Evolutionary conservation across 768 basidiomycete genomes (phyloP).

Genomic region (Leccinellum luteum): DNA sequence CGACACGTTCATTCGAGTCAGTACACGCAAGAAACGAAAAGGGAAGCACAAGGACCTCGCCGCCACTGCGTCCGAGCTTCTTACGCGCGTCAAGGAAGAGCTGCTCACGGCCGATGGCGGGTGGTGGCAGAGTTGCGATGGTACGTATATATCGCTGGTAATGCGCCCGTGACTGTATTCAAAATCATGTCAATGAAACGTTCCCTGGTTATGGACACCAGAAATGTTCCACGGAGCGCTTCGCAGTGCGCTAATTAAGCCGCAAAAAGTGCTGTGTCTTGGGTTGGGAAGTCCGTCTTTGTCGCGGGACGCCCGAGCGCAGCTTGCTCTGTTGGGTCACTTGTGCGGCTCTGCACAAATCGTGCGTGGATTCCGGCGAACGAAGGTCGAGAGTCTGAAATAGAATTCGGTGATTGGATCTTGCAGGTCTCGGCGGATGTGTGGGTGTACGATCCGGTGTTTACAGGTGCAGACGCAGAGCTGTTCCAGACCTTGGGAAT

Average conservation of each 20-base stretch:
- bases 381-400: no score
- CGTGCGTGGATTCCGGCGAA: no score
- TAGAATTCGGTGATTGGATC: background rate
- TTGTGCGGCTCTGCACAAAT: slow-evolving; percentile 53
- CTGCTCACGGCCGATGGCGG: slow-evolving; percentile 44
- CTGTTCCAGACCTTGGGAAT: slow-evolving; percentile 44
- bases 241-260: slow-evolving; percentile 17
- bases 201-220: slow-evolving; percentile 20
- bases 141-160: slow-evolving; percentile 40
- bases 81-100: slow-evolving; percentile 46
- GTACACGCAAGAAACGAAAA: slow-evolving; percentile 50
- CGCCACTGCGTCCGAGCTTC: slow-evolving; percentile 34
- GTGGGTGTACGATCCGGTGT: slow-evolving; percentile 71
- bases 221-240: slow-evolving; percentile 38
- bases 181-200: background rate
- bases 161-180: slow-evolving; percentile 3
- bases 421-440: slow-evolving; percentile 47
- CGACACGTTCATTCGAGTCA: slow-evolving; percentile 50
- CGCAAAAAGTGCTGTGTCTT: slow-evolving; percentile 55
- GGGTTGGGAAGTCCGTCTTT: slow-evolving; percentile 71
- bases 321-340: slow-evolving; percentile 64
- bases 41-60: slow-evolving; percentile 33
- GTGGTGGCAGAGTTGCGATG: slow-evolving; percentile 56
- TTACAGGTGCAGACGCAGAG: slow-evolving; percentile 56
- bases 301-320: slow-evolving; percentile 60